Conservation (phyloP, 352 stramenopile species). For the Globisporangium takayamanum region DNA sequence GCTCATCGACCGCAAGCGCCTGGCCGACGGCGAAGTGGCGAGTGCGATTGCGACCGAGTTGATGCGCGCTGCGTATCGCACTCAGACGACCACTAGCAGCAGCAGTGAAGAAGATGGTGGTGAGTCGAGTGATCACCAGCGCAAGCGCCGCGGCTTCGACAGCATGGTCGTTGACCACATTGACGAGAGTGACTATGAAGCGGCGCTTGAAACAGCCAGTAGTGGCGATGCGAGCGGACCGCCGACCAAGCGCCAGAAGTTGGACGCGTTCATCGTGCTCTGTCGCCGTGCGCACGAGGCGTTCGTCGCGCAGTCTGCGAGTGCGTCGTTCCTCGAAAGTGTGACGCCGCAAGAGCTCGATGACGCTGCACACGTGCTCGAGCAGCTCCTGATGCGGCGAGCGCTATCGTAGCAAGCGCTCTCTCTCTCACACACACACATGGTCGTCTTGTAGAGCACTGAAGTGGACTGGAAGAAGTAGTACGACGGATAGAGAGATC, state of each 20-base stretch:
- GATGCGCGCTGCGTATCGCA: slow-evolving; percentile 10
- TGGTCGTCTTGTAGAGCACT: too few relatives aligned
- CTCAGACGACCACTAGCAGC: neutral
- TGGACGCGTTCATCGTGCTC: slow-evolving; percentile 15
- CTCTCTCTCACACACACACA: too few relatives aligned
- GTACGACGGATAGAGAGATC: too few relatives aligned
- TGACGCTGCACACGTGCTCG: slow-evolving; percentile 34
- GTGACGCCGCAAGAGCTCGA: slow-evolving; percentile 32
- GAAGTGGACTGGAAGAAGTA: too few relatives aligned
- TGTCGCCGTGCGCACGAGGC: slow-evolving; percentile 45
- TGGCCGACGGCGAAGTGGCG: slow-evolving; percentile 13
- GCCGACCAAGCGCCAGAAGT: slow-evolving; percentile 13
- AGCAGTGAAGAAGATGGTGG: too few relatives aligned
- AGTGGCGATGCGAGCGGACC: neutral
- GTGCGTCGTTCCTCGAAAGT: slow-evolving; percentile 20
- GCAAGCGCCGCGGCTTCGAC: too few relatives aligned
- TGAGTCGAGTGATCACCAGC: too few relatives aligned
- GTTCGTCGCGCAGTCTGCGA: slow-evolving; percentile 3
- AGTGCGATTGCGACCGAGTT: slow-evolving; percentile 8
- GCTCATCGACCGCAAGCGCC: slow-evolving; percentile 12
- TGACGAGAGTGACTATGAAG: slow-evolving; percentile 23
- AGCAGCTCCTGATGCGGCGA: slow-evolving; percentile 29
- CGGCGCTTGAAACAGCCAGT: neutral
- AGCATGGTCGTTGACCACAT: neutral
- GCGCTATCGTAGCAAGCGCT: neutral